Percentiles rank a stretch among this genome's conserved stretches.
phyloP scores from a whole-genome alignment of 2,329 filamentous ascomycete genomes.

The Ceratocystis albifundus region DNA sequence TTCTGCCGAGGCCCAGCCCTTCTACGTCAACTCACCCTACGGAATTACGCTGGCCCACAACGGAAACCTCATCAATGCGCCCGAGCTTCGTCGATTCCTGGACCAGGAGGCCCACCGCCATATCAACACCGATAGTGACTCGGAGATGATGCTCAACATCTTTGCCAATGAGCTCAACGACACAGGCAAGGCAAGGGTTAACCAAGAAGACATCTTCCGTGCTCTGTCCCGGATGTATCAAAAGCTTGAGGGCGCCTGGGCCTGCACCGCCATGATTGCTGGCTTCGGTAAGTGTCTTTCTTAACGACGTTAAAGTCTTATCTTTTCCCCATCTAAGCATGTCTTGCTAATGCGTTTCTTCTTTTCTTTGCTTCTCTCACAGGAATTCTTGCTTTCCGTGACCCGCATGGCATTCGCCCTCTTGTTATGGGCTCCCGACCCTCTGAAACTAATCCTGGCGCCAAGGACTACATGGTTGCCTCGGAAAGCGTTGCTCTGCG shows the following conservation, averaged over 20 bases:
- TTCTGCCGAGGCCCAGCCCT: slow-evolving; percentile 72
- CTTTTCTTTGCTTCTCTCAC: not conserved
- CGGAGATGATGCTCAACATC: slow-evolving; percentile 73
- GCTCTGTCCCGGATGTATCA: slow-evolving; percentile 61
- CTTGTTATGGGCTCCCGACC: slow-evolving; percentile 65
- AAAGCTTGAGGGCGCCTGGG: slow-evolving; percentile 62
- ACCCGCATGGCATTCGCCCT: slow-evolving; percentile 61
- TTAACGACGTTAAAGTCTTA: not conserved
- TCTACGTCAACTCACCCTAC: slow-evolving; percentile 76
- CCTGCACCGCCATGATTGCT: slow-evolving; percentile 71
- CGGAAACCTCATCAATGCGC: slow-evolving; percentile 73
- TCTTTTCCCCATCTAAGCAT: not conserved
- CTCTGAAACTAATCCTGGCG: slow-evolving; percentile 49
- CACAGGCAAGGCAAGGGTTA: slow-evolving; percentile 70
- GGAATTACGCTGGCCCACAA: slow-evolving; percentile 76
- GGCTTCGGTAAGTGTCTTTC: slow-evolving; percentile 48
- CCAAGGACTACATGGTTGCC: slow-evolving; percentile 78
- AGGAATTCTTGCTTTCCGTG: slow-evolving; percentile 23
- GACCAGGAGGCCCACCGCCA: slow-evolving; percentile 71
- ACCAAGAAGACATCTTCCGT: slow-evolving; percentile 64
- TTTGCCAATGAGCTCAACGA: slow-evolving; percentile 74
- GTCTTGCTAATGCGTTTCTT: slow-evolving; percentile 36
- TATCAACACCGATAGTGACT: slow-evolving; percentile 84
- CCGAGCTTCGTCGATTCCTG: slow-evolving; percentile 56
- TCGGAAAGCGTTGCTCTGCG: slow-evolving; percentile 76